Evolutionary conservation across 2,329 filamentous ascomycete species (phyloP).

Genomic region (Botryotinia calthae): DNA sequence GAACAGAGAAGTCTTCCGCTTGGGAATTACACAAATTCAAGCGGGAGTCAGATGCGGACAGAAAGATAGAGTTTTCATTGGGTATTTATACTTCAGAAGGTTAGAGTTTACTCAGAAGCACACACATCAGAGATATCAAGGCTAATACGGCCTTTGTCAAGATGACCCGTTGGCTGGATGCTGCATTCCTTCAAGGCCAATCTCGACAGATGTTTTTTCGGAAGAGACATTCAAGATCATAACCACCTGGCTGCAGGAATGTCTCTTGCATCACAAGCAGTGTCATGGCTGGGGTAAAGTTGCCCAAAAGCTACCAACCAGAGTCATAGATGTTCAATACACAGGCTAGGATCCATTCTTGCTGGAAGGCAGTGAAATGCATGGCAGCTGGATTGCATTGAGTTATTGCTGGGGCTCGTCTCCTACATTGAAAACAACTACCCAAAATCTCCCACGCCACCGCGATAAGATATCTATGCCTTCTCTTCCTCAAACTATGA

Average conservation of each 20-base stretch:
- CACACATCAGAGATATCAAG: too few relatives aligned
- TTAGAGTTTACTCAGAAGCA: too few relatives aligned
- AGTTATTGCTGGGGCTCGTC: background rate
- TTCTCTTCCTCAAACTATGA: background rate
- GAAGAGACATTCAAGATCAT: background rate
- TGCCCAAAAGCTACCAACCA: background rate
- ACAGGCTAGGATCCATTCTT: fast-evolving
- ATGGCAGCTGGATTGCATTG: background rate
- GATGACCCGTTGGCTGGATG: too few relatives aligned
- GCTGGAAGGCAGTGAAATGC: too few relatives aligned
- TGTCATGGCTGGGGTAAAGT: fast-evolving
- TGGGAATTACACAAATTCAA: too few relatives aligned
- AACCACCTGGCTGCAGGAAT: background rate
- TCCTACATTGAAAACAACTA: fast-evolving
- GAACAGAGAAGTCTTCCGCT: too few relatives aligned
- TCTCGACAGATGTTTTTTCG: background rate
- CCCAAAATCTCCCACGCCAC: too few relatives aligned
- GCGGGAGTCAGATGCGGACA: too few relatives aligned
- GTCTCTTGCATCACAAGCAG: fast-evolving
- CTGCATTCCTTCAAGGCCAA: too few relatives aligned
- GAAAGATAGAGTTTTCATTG: background rate
- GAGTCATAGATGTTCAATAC: background rate
- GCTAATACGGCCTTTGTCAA: too few relatives aligned
- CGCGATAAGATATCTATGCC: too few relatives aligned
- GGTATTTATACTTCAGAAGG: background rate